Percentiles rank a stretch among this genome's conserved stretches.
These are phyloP conservation scores for Candida stauntonica DNA, from an alignment of 805 yeast genomes.

Conservation along the genomic window DNA sequence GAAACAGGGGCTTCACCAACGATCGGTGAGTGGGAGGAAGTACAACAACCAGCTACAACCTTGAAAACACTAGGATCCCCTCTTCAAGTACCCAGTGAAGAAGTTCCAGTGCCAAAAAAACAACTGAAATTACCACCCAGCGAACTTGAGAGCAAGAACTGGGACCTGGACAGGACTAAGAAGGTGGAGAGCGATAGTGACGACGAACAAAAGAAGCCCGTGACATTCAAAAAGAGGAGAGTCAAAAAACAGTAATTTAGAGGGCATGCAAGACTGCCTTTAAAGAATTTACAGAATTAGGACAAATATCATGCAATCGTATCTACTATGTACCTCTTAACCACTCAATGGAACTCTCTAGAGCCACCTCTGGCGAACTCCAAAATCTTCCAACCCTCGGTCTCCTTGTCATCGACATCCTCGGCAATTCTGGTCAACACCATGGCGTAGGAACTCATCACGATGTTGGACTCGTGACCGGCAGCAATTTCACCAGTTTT, in stretches of 20 bases:
- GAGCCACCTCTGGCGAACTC: constrained; percentile 94
- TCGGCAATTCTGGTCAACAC: constrained; percentile 92
- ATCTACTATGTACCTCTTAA: constrained; percentile 7
- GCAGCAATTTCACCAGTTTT: constrained; percentile 95
- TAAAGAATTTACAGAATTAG: no score
- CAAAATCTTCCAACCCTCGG: constrained; percentile 96
- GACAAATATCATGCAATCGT: constrained; percentile 11
- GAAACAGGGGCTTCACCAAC: no score
- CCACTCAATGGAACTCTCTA: constrained; percentile 52
- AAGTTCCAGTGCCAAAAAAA: not conserved
- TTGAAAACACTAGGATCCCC: constrained; percentile 5
- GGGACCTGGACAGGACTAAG: constrained; percentile 26
- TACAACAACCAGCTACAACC: not conserved
- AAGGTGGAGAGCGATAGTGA: constrained; percentile 13
- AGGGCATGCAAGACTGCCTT: not conserved
- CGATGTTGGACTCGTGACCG: constrained; percentile 90
- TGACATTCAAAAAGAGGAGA: constrained; percentile 23
- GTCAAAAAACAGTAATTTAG: constrained; percentile 2
- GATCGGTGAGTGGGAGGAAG: constrained; percentile 19
- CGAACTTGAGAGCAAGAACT: constrained; percentile 25
- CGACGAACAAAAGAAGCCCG: constrained; percentile 9
- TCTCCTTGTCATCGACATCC: constrained; percentile 80
- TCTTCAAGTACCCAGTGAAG: constrained; percentile 6
- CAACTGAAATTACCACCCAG: constrained; percentile 12
- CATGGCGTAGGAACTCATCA: constrained; percentile 92